A percentile compares a stretch with the other conserved stretches of the same genome.
Evolutionary conservation across 2,329 filamentous ascomycete species (phyloP).

Genomic region (Paracoccidioides brasiliensis): DNA sequence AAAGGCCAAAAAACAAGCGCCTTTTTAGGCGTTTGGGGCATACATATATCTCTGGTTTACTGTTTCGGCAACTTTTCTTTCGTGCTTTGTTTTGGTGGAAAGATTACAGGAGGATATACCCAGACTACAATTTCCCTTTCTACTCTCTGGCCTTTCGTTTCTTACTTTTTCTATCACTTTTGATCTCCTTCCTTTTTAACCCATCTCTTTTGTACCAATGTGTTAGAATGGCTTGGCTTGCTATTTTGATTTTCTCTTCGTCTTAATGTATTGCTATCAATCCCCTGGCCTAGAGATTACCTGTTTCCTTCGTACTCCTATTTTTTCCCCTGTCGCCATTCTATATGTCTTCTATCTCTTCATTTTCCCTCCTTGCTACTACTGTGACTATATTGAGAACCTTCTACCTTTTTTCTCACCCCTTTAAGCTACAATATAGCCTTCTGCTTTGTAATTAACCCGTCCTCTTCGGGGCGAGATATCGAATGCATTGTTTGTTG

Average conservation of each 20-base stretch:
- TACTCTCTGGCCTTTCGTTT: neutral
- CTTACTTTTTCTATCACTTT: conserved; percentile 1
- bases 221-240: neutral
- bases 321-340: neutral
- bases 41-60: conserved; percentile 6
- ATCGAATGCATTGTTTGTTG: neutral
- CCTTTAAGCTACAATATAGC: too few species aligned
- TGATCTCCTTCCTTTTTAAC: neutral
- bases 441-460: neutral
- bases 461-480: neutral
- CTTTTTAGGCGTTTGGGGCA: conserved; percentile 3
- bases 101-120: conserved; percentile 4
- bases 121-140: conserved; percentile 1
- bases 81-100: conserved; percentile 1
- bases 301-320: neutral
- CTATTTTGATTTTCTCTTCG: neutral
- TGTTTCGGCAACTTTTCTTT: conserved; percentile 5
- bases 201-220: neutral
- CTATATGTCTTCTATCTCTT: neutral
- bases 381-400: neutral
- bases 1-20: neutral
- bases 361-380: neutral
- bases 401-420: too few species aligned
- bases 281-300: too few species aligned
- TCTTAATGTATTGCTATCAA: neutral